Conservation (phyloP, 2,329 filamentous ascomycete genomes). For the Phoma herbarum region DNA sequence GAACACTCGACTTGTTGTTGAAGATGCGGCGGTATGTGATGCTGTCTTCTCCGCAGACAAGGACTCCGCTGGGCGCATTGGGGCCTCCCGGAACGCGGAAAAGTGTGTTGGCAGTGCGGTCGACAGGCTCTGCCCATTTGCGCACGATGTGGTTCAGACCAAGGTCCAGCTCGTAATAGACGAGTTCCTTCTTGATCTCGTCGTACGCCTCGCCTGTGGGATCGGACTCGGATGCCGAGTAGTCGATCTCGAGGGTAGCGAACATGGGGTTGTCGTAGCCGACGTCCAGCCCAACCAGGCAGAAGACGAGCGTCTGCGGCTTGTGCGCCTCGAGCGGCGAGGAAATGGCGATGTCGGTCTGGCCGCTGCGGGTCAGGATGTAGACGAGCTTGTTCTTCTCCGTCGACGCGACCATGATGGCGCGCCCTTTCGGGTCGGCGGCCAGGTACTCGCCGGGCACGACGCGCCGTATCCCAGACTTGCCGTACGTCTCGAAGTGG, state of each 20-base stretch:
- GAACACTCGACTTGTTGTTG: conserved; percentile 71
- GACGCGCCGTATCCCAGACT: conserved; percentile 92
- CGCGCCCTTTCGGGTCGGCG: conserved; percentile 93
- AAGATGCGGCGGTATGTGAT: conserved; percentile 98
- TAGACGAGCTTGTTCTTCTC: conserved; percentile 99
- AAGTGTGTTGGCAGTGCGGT: conserved; percentile 85
- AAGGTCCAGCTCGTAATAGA: conserved; percentile 97
- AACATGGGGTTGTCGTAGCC: conserved; percentile 98
- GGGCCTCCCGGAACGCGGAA: conserved; percentile 95
- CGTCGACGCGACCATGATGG: conserved; percentile 89
- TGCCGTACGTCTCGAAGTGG: conserved; percentile 97
- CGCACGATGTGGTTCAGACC: conserved; percentile 97
- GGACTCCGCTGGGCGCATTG: conserved; percentile 91
- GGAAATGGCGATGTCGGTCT: conserved; percentile 95
- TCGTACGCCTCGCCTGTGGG: conserved; percentile 82
- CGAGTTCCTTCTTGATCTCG: conserved; percentile 86
- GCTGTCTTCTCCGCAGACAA: conserved; percentile 93
- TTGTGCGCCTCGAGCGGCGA: conserved; percentile 97
- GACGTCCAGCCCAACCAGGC: conserved; percentile 87
- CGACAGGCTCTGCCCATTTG: conserved; percentile 94
- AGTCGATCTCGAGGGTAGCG: conserved; percentile 92
- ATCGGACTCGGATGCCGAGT: conserved; percentile 90
- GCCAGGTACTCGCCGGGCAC: conserved; percentile 96
- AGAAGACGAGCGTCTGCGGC: conserved; percentile 87
- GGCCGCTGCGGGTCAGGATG: conserved; percentile 92